A percentile compares a stretch with the other conserved stretches of the same genome.
These are phyloP conservation scores for Pseudocercospora ulei DNA, from an alignment of 2,329 filamentous ascomycete species.

Conservation along the genomic window DNA sequence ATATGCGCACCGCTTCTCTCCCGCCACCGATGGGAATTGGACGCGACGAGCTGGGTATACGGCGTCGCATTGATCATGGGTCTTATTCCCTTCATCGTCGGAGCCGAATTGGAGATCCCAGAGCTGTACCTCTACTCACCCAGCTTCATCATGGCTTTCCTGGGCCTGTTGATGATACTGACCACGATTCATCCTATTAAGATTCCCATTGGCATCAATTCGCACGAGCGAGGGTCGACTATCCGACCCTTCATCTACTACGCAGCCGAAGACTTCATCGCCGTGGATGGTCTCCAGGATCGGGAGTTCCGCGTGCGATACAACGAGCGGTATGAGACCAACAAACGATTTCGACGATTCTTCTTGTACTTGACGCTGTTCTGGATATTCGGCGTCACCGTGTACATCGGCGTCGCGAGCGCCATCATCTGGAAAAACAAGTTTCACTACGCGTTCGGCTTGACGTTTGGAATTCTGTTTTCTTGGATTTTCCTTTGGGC, in stretches of 20 bases:
- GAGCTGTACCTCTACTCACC: slow-evolving; percentile 31
- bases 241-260: slow-evolving; percentile 32
- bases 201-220: slow-evolving; percentile 31
- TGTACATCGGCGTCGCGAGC: slow-evolving; percentile 28
- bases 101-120: slow-evolving; percentile 25
- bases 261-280: slow-evolving; percentile 32
- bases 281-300: slow-evolving; percentile 31
- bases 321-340: slow-evolving; percentile 30
- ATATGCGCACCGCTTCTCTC: slow-evolving; percentile 30
- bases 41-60: slow-evolving; percentile 32
- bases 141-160: slow-evolving; percentile 30
- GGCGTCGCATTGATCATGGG: slow-evolving; percentile 28
- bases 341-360: slow-evolving; percentile 28
- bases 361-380: slow-evolving; percentile 29
- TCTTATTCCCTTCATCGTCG: slow-evolving; percentile 29
- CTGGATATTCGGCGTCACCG: slow-evolving; percentile 28
- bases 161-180: slow-evolving; percentile 28
- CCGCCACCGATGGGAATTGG: slow-evolving; percentile 29
- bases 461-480: slow-evolving; percentile 28
- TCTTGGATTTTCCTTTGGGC: slow-evolving; percentile 29
- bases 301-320: slow-evolving; percentile 31
- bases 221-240: slow-evolving; percentile 26
- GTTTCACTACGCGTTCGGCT: slow-evolving; percentile 30
- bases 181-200: slow-evolving; percentile 29
- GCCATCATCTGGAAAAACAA: slow-evolving; percentile 30